These are phyloP conservation scores for Colletotrichum salicis DNA, from an alignment of 2,329 filamentous ascomycete species.

Conservation along the genomic window DNA sequence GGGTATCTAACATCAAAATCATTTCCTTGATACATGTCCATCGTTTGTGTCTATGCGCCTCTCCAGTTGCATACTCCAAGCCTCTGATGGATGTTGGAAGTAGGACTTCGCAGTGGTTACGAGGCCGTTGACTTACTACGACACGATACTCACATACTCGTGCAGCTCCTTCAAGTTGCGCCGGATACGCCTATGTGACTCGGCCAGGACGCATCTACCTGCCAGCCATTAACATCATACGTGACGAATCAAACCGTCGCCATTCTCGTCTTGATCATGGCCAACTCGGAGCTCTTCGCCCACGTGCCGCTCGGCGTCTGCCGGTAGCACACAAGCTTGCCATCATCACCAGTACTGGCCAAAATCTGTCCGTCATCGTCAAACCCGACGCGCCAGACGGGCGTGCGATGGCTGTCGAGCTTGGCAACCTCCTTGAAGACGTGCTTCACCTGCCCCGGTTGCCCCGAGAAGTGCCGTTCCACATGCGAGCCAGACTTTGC, in stretches of 20 bases:
- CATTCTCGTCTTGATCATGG: conserved; percentile 67
- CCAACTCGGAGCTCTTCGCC: conserved; percentile 70
- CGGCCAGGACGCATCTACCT: not conserved
- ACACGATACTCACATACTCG: not conserved
- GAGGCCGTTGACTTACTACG: not conserved
- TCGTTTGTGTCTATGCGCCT: not conserved
- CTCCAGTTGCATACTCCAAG: not conserved
- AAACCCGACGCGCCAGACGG: conserved; percentile 81
- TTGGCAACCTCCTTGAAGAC: conserved; percentile 71
- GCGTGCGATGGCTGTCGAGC: conserved; percentile 74
- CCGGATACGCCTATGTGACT: not conserved
- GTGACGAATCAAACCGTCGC: conserved; percentile 48
- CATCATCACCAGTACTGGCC: conserved; percentile 81
- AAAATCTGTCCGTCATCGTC: conserved; percentile 77
- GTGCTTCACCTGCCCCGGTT: conserved; percentile 75
- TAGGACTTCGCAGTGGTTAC: not conserved
- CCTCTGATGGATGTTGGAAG: not conserved
- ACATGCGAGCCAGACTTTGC: conserved; percentile 59
- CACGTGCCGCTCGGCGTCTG: conserved; percentile 67
- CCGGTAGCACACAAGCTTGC: conserved; percentile 70
- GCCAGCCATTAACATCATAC: not conserved
- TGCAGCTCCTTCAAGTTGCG: no score
- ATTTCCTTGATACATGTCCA: conserved; percentile 5
- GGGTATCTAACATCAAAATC: conserved; percentile 29
- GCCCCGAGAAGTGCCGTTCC: conserved; percentile 64